These are phyloP conservation scores for Aspergillus floridensis DNA, from an alignment of 2,329 filamentous ascomycete species.

Conservation along the genomic window DNA sequence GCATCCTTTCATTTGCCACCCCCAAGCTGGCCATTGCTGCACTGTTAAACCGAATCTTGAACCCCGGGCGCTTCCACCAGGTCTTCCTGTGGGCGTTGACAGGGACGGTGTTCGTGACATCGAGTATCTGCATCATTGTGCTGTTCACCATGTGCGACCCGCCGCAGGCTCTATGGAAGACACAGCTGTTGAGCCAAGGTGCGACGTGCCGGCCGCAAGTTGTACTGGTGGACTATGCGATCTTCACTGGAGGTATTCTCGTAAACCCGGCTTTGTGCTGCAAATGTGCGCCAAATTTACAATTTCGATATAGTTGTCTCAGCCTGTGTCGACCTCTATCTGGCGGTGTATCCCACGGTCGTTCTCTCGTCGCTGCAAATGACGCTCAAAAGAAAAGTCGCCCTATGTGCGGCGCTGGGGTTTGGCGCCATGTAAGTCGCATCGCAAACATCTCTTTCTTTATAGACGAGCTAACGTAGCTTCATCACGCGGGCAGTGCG, in stretches of 20 bases:
- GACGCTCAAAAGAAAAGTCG: slow-evolving; percentile 21
- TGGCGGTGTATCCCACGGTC: slow-evolving; percentile 30
- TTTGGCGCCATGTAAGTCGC: slow-evolving; percentile 31
- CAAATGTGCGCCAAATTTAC: no score
- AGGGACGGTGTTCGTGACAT: slow-evolving; percentile 27
- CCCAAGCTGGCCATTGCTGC: slow-evolving; percentile 28
- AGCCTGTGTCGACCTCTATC: slow-evolving; percentile 30
- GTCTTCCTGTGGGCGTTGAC: slow-evolving; percentile 28
- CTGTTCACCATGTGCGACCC: slow-evolving; percentile 39
- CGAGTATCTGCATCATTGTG: slow-evolving; percentile 31
- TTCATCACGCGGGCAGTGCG: slow-evolving; percentile 24
- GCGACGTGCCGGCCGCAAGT: slow-evolving; percentile 35
- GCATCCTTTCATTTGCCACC: slow-evolving; percentile 25
- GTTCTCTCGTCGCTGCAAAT: slow-evolving; percentile 31
- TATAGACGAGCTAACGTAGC: background rate
- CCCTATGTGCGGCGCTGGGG: slow-evolving; percentile 22
- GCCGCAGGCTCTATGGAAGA: slow-evolving; percentile 39
- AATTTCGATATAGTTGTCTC: slow-evolving; percentile 19
- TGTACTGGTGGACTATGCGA: slow-evolving; percentile 41
- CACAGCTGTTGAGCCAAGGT: slow-evolving; percentile 21
- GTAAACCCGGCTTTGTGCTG: background rate
- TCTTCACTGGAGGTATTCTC: slow-evolving; percentile 37
- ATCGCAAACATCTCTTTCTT: background rate
- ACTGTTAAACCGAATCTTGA: slow-evolving; percentile 24
- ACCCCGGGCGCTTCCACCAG: slow-evolving; percentile 19